Evolutionary conservation across 306 rosid genomes (phyloP), one percentile per base, ranked within the genome.

Genomic region (Luffa acutangula): DNA sequence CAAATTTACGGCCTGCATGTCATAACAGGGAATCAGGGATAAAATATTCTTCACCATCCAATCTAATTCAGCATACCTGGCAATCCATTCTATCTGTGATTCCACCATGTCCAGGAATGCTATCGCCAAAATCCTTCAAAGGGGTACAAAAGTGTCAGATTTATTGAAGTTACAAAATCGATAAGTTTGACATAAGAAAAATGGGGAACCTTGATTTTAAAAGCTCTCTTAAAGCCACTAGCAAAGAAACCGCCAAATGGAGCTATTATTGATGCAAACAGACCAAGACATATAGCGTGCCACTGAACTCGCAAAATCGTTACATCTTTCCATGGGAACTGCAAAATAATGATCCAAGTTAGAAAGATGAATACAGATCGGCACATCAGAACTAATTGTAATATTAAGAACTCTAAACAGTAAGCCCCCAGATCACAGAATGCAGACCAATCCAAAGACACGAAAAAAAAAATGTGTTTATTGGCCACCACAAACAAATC

Each of bases 201-300:
- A 56, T 42, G 25, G 79, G 33, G 75, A 34, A 96, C 99, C 98
- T 96, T 96, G 85, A 91, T 86, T 85, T 96, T 93, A 76, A 96
- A 96, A 83, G 99, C 99, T 86, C 99, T 90, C 87, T 96, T 96
- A 80, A 96, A 96, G 51, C 99, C 99, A 85, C 99, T 96, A 3
- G 99, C 99, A 87, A 96, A 93, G 96, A 96, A 96, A 81, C 99
- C 99, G 72, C 99, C 99, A 79, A 96, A 96, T 78, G 99, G 99
- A 80, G 99, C 99, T 75, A 96, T 93, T 72, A 96, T 89, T 58
- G 97, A 93, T 78, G 99, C 92, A 90, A 96, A 96, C 85, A 93
- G 89, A 58, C 99, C 99, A 78, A 93, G 82, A 81, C 87, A 91
- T 76, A 93, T 78, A 75, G 97, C 97, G 83, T 96, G 99, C 94